Conservation (phyloP, 352 stramenopile genomes). For the Phytopythium montanum region DNA sequence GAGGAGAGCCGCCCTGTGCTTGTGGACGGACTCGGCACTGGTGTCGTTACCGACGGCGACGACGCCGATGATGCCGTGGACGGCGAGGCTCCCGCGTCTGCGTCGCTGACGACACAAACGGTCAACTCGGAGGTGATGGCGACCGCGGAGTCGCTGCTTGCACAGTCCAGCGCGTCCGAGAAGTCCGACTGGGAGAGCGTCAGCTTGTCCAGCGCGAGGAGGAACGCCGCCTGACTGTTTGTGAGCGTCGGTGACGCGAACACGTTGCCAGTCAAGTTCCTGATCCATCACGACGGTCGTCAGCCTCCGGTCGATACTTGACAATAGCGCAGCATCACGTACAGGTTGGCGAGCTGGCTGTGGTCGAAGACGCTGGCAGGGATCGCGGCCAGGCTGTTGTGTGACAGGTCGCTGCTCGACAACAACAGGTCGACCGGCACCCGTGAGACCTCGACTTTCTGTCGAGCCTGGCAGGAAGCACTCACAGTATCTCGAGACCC, state of each 20-base stretch:
- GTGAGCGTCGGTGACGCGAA: conserved; percentile 34
- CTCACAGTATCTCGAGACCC: conserved; percentile 32
- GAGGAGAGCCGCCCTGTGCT: background rate
- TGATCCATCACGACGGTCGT: background rate
- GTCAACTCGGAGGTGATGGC: conserved; percentile 10
- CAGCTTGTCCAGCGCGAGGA: background rate
- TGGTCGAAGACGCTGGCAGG: conserved; percentile 44
- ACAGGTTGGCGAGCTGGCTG: conserved; percentile 33
- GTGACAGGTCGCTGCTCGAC: conserved; percentile 25
- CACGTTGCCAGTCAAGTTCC: conserved; percentile 36
- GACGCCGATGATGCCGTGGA: conserved; percentile 17
- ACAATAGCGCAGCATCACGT: background rate
- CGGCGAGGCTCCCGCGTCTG: conserved; percentile 14
- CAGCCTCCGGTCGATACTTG: no score
- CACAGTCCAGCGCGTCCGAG: background rate
- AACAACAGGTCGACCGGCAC: background rate
- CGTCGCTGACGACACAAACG: conserved; percentile 21
- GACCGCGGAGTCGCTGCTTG: background rate
- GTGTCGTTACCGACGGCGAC: background rate
- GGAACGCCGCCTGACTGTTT: conserved; percentile 19
- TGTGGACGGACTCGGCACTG: background rate
- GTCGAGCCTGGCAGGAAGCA: background rate
- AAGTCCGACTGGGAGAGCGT: conserved; percentile 1
- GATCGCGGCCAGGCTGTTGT: conserved; percentile 46
- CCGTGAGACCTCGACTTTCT: background rate